Conservation (phyloP, 768 basidiomycete species). For the Pholiota conissans region DNA sequence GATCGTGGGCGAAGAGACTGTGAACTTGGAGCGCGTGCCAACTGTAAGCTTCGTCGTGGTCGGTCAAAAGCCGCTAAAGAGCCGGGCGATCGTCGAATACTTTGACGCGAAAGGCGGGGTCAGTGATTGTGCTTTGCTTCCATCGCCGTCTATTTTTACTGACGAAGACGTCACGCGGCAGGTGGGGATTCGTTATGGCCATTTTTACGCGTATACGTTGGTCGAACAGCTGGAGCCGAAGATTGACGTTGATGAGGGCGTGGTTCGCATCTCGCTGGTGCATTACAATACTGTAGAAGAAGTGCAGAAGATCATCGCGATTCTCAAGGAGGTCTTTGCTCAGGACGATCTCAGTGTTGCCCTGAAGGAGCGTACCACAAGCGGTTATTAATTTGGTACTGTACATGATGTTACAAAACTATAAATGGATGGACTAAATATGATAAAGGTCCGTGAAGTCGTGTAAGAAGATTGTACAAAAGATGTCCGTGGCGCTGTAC, state of each 20-base stretch:
- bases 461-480: too few relatives aligned
- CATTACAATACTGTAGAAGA: slow-evolving; percentile 81
- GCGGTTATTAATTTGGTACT: not conserved
- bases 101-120: slow-evolving; percentile 69
- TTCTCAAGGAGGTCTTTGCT: slow-evolving; percentile 50
- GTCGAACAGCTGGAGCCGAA: slow-evolving; percentile 53
- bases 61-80: slow-evolving; percentile 54
- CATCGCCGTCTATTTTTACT: not conserved
- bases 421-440: too few relatives aligned
- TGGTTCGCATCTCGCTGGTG: slow-evolving; percentile 74
- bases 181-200: slow-evolving; percentile 79
- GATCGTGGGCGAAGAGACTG: slow-evolving; percentile 61
- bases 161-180: slow-evolving; percentile 25
- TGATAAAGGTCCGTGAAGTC: too few relatives aligned
- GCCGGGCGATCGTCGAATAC: slow-evolving; percentile 59
- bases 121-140: slow-evolving; percentile 25
- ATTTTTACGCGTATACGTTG: slow-evolving; percentile 76
- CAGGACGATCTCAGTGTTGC: not conserved
- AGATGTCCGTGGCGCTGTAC: not conserved
- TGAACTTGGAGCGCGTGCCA: slow-evolving; percentile 49
- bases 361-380: not conserved
- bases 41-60: slow-evolving; percentile 74
- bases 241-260: slow-evolving; percentile 60
- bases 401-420: too few relatives aligned
- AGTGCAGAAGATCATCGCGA: slow-evolving; percentile 56